A percentile compares a stretch with the other conserved stretches of the same genome.
phyloP scores from a whole-genome alignment of 805 yeast species.

The Metschnikowia peoriensis region DNA sequence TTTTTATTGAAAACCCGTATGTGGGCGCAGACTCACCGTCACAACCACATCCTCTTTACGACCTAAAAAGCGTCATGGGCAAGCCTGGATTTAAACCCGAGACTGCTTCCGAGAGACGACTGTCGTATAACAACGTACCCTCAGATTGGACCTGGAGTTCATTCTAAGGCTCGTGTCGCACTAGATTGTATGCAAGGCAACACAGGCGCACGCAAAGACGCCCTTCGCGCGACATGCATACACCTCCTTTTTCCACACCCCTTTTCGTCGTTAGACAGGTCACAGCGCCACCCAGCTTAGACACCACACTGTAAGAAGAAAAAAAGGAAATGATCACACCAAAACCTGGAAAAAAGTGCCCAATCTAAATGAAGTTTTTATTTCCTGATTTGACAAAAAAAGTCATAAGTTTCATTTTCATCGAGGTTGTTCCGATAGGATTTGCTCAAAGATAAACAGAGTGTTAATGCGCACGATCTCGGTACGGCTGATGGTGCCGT shows the following conservation, averaged over 20 bases:
- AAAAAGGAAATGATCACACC: neutral
- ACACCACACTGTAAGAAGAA: neutral
- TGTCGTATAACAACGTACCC: slow-evolving; percentile 11
- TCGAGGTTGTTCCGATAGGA: no score
- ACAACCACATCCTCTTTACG: slow-evolving; percentile 9
- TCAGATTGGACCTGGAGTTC: slow-evolving; percentile 56
- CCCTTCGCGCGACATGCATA: slow-evolving; percentile 3
- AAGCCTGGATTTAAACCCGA: neutral
- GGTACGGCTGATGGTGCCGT: neutral
- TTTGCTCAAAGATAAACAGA: no score
- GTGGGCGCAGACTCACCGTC: slow-evolving; percentile 3
- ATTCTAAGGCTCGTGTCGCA: slow-evolving; percentile 25
- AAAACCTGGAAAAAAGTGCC: no score
- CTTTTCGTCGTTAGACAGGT: no score
- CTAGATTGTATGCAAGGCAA: no score
- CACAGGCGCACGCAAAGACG: neutral
- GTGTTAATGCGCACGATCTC: no score
- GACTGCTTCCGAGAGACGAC: slow-evolving; percentile 2
- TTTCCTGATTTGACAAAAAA: no score
- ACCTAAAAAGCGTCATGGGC: neutral
- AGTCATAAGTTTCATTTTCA: no score
- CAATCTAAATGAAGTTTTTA: no score
- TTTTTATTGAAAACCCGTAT: slow-evolving; percentile 37
- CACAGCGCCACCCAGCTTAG: neutral
- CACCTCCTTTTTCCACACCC: neutral